A percentile compares a stretch with the other conserved stretches of the same genome.
Evolutionary conservation across 2,329 filamentous ascomycete species (phyloP).

Genomic region (Paecilomyces sp.): DNA sequence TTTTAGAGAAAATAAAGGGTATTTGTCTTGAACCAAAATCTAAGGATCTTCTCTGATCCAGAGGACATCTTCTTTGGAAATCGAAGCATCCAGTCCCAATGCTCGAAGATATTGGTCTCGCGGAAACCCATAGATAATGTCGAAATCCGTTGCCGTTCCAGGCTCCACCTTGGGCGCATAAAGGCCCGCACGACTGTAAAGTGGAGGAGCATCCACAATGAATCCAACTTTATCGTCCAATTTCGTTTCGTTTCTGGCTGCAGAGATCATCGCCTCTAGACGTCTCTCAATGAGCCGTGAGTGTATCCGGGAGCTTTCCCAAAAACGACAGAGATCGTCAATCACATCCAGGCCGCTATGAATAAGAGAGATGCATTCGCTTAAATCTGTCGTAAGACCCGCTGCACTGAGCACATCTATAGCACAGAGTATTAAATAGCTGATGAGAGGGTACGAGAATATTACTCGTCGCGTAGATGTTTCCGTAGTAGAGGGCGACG

Average conservation of each 20-base stretch:
- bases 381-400: constrained; percentile 46
- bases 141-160: background rate
- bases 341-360: constrained; percentile 48
- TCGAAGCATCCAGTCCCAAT: background rate
- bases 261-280: constrained; percentile 2
- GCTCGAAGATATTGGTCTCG: background rate
- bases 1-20: background rate
- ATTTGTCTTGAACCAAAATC: background rate
- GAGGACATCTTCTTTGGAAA: background rate
- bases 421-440: constrained; percentile 56
- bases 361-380: constrained; percentile 48
- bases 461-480: constrained; percentile 20
- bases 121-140: background rate
- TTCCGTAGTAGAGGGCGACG: constrained; percentile 13
- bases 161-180: background rate
- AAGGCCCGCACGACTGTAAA: background rate
- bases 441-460: constrained; percentile 55
- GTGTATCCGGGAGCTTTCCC: constrained; percentile 36
- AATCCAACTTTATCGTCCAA: background rate
- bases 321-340: constrained; percentile 50
- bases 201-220: background rate
- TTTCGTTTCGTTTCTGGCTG: background rate
- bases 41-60: background rate
- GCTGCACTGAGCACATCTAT: constrained; percentile 60
- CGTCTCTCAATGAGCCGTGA: background rate